phyloP scores from a whole-genome alignment of 306 rosid genomes.

The Corylus avellana region DNA sequence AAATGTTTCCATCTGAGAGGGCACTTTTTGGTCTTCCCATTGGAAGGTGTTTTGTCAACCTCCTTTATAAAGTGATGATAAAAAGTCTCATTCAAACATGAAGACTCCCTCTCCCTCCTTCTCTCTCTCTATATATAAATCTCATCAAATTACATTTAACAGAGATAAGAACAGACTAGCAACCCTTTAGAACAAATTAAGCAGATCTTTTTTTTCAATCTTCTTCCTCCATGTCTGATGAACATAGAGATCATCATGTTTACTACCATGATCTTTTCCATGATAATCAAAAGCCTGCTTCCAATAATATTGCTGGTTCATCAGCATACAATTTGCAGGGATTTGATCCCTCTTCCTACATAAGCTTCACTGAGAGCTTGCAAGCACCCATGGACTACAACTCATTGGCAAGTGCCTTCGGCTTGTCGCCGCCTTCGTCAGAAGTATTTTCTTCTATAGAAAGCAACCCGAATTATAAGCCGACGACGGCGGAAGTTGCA shows the following conservation, averaged over 20 bases:
- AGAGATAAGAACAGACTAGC: conserved; percentile 3
- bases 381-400: conserved; percentile 62
- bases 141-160: conserved; percentile 25
- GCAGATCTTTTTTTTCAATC: neutral
- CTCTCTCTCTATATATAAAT: conserved; percentile 26
- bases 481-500: neutral
- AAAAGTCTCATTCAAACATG: conserved; percentile 65
- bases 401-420: conserved; percentile 57
- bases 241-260: conserved; percentile 39
- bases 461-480: conserved; percentile 32
- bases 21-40: conserved; percentile 61
- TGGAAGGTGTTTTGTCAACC: conserved; percentile 80
- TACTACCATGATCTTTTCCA: conserved; percentile 50
- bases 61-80: conserved; percentile 57
- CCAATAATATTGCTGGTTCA: conserved; percentile 31
- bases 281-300: conserved; percentile 38
- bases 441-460: conserved; percentile 56
- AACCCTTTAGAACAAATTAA: conserved; percentile 20
- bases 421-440: conserved; percentile 65
- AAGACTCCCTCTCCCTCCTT: conserved; percentile 32
- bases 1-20: conserved; percentile 63
- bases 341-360: conserved; percentile 48
- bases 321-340: conserved; percentile 37
- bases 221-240: conserved; percentile 66
- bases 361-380: conserved; percentile 58